These are phyloP conservation scores for Fusarium sp. DNA, from an alignment of 2,329 filamentous ascomycete genomes.

Conservation along the genomic window DNA sequence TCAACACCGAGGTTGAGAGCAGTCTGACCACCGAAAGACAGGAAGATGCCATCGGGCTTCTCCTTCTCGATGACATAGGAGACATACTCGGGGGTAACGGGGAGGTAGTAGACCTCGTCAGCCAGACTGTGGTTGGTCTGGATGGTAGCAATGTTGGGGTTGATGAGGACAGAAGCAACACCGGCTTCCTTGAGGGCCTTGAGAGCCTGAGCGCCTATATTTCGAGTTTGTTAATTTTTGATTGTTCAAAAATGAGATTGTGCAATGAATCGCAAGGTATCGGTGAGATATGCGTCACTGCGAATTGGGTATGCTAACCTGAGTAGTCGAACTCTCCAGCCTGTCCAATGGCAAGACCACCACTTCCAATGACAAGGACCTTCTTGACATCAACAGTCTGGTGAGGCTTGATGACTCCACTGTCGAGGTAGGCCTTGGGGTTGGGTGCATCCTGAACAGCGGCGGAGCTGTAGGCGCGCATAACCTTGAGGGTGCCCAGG, in stretches of 20 bases:
- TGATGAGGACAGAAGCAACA: conserved; percentile 91
- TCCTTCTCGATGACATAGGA: conserved; percentile 97
- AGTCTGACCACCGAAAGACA: conserved; percentile 97
- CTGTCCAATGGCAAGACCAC: conserved; percentile 95
- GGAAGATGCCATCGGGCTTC: conserved; percentile 94
- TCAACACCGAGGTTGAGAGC: conserved; percentile 96
- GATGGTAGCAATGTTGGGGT: conserved; percentile 98
- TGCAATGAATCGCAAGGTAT: conserved; percentile 30
- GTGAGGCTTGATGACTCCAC: conserved; percentile 83
- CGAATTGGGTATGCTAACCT: conserved; percentile 67
- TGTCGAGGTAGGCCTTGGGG: conserved; percentile 88
- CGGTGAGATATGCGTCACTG: conserved; percentile 10
- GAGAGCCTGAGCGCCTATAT: conserved; percentile 88
- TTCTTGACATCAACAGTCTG: conserved; percentile 93
- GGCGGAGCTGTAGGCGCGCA: conserved; percentile 56
- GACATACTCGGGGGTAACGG: conserved; percentile 97
- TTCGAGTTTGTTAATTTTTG: conserved; percentile 34
- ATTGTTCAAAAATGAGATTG: conserved; percentile 6
- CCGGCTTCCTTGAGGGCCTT: conserved; percentile 97
- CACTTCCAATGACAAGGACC: conserved; percentile 94
- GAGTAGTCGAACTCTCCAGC: conserved; percentile 99
- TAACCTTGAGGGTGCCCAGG: conserved; percentile 60
- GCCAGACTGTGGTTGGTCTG: conserved; percentile 96
- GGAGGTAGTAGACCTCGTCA: conserved; percentile 98
- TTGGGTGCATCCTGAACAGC: conserved; percentile 78